Percentiles rank a stretch among this genome's conserved stretches.
These are phyloP conservation scores for Garcileccinum viscosum DNA, from an alignment of 1,284 basidiomycete species.

Conservation along the genomic window DNA sequence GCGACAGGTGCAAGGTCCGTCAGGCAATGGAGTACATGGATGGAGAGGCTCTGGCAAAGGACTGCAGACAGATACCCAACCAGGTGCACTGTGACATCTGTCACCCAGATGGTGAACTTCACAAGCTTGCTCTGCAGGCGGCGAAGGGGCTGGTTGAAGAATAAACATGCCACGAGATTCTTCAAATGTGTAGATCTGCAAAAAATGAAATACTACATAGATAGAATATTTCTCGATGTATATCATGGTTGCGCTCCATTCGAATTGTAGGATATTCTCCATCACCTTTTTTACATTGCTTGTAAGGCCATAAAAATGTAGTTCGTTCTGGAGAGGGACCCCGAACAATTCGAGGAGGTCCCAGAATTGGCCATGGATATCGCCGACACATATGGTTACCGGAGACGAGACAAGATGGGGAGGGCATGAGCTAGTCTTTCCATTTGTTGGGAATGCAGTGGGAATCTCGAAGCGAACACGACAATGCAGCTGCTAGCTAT, in stretches of 20 bases:
- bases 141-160: no score
- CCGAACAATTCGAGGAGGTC: conserved; percentile 90
- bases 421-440: conserved; percentile 82
- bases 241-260: no score
- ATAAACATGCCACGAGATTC: no score
- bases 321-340: conserved; percentile 86
- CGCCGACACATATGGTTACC: conserved; percentile 92
- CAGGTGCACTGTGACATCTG: not conserved
- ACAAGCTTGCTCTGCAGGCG: not conserved
- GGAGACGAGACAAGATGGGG: conserved; percentile 90
- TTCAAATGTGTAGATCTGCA: no score
- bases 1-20: not conserved
- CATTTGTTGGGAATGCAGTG: conserved; percentile 70
- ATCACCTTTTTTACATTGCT: no score
- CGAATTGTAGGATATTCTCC: no score
- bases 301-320: conserved; percentile 99
- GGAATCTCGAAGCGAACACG: conserved; percentile 21
- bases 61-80: not conserved
- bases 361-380: conserved; percentile 97
- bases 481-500: conserved; percentile 26
- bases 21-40: not conserved
- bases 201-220: no score
- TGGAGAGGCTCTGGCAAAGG: not conserved
- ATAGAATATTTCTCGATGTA: no score
- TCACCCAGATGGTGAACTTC: not conserved